Evolutionary conservation across 2,329 filamentous ascomycete species (phyloP), one percentile per base, ranked within the genome.

Genomic region (Lecanicillium sp.): DNA sequence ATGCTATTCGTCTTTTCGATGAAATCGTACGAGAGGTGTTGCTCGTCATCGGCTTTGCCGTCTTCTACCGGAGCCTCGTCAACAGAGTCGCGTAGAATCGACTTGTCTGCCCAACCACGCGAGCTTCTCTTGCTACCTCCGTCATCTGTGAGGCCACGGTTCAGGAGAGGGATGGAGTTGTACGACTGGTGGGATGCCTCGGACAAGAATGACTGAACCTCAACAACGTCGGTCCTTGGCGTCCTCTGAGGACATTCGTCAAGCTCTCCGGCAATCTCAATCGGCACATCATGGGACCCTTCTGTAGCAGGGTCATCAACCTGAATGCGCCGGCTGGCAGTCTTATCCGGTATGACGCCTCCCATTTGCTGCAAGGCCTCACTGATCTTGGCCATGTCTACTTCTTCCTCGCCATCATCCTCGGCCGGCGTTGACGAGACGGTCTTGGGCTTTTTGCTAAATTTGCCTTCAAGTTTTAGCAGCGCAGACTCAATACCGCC

Each of bases 401-500:
- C 46, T 13, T 54, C 47, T 4, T 49, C 44, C 3, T 39, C 44
- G 3, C 45, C 33, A 3, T 47, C 45, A 10, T 42, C 38, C 28
- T 30, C 22, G 32, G 36, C 32, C 27, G 35, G 37, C 13, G 46
- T 51, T 8, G 47, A 40, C 9, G 35, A 27, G 33, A 18, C 18
- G 27, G 41, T 64, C 19, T 57, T 56, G 1, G 57, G 45, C 49
- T 60, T 76, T 49, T 72, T 79, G 54, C 82, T 74, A 49, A 82
- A 92, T 49, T 79, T 90, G 9, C 92, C 92, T 64, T 98, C 92
- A 1, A 98, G 71, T 53, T 97, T 98, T 50, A 89, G 64, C 36
- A 98, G 60, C 1, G 92, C 87, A n/a, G 89, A 88, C 55, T 97
- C 92, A 18, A 97, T 81, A 11, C 90, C 90, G 6, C 87, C 87